These are phyloP conservation scores for Yamadazyma kitorensis DNA, from an alignment of 805 yeast species.

Conservation along the genomic window DNA sequence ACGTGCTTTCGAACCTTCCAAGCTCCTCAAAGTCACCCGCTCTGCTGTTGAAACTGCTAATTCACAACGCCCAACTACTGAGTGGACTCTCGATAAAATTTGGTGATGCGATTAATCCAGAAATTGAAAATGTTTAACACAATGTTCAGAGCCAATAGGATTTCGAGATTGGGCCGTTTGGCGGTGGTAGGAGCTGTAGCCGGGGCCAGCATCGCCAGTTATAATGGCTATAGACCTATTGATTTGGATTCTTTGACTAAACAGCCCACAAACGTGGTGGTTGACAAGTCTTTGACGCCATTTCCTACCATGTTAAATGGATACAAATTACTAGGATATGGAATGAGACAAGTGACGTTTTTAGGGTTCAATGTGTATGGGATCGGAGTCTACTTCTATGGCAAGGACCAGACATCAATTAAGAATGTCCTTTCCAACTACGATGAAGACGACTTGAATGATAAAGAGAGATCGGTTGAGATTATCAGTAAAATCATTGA, in stretches of 20 bases:
- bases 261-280: too few relatives aligned
- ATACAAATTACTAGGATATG: conserved; percentile 69
- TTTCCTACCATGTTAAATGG: conserved; percentile 37
- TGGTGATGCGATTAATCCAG: conserved; percentile 24
- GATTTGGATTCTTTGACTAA: conserved; percentile 9
- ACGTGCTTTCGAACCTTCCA: conserved; percentile 38
- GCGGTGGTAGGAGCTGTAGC: conserved; percentile 1
- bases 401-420: conserved; percentile 46
- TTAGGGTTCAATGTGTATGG: conserved; percentile 82
- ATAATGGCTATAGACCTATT: conserved; percentile 10
- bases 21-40: background rate
- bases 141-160: conserved; percentile 1
- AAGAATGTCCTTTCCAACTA: conserved; percentile 36
- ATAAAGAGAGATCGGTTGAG: conserved; percentile 46
- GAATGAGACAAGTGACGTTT: conserved; percentile 82
- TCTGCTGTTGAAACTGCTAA: conserved; percentile 21
- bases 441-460: conserved; percentile 31
- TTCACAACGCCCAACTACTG: conserved; percentile 39
- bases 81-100: conserved; percentile 29
- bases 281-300: conserved; percentile 51
- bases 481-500: conserved; percentile 57
- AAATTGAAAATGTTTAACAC: conserved; percentile 13
- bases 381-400: conserved; percentile 74
- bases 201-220: conserved; percentile 5
- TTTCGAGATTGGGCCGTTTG: background rate